Base-by-base conservation (phyloP, 768 basidiomycete species). In the Serendipita vermifera region DNA sequence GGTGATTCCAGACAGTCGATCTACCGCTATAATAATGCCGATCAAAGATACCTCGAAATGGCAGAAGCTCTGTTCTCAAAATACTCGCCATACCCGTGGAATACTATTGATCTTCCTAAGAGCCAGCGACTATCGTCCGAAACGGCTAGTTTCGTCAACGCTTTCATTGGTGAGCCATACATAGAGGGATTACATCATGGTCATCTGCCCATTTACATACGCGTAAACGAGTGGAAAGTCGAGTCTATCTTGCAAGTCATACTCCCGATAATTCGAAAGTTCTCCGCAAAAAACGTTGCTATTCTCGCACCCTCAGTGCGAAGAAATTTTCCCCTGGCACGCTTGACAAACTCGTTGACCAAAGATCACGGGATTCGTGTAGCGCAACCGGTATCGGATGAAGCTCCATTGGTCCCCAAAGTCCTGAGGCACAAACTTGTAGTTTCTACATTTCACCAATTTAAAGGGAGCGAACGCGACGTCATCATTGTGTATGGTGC, bases 381-480 rank as follows among this genome's bases (percentile, higher is more conserved):
- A 9, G 40, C 56, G 5, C 22, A 48, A 1, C 26, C 36, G 20
- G 51, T 32, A 2, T 57, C 56, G 3, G 56, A 57, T n/a, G 56
- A 57, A 9, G 38, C 29, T 1, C 24, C 27, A 3, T 33, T 57
- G 36, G 56, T 48, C 41, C 26, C 26, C 6, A 43, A 57, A 17
- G 56, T 57, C n/a, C 33, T 57, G 4, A 29, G 51, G 14, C 41
- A 43, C 9, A 57, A 57, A 38, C 14, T 57, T 6, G 29, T 36
- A 3, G 56, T 57, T 5, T 14, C 56, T 5, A 57, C 56, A 9
- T 57, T 35, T 13, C 56, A 57, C 26, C 56, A 57, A 22, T 57
- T 57, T 22, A 57, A 57, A 35, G 56, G 56, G 7, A 40, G 36
- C 9, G 56, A 57, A 29, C 56, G 56, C 29, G 43, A 51, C 32